Conservation (phyloP, 495 filamentous ascomycete species). For the Chaetomium fimeti region DNA sequence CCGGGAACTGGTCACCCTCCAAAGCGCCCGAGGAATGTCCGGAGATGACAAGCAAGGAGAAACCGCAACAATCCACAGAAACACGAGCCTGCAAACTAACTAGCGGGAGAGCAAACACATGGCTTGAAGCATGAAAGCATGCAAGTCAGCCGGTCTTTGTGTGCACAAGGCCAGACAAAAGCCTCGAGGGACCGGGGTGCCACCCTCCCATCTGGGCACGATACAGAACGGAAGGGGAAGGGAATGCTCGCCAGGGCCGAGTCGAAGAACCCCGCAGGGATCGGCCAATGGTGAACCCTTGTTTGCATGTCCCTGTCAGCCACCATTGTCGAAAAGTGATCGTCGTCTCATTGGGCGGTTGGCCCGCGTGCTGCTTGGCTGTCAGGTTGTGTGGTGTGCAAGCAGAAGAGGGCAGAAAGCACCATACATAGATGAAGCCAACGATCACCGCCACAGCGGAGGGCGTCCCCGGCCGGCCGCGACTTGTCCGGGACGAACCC, state of each 20-base stretch:
- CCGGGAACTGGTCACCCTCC: background rate
- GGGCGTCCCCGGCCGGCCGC: background rate
- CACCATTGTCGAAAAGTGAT: background rate
- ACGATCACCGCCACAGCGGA: conserved; percentile 6
- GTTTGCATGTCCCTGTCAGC: background rate
- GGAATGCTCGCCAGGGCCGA: conserved; percentile 12
- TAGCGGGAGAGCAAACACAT: conserved; percentile 9
- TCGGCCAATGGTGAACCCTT: conserved; percentile 2
- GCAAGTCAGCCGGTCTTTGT: conserved; percentile 8
- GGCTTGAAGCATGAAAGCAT: conserved; percentile 7
- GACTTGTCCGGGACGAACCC: background rate
- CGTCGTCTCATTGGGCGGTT: conserved; percentile 8
- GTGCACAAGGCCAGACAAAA: conserved; percentile 10
- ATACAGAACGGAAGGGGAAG: background rate
- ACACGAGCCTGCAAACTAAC: background rate
- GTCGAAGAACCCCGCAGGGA: conserved; percentile 8
- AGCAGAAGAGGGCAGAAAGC: background rate
- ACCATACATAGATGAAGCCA: conserved; percentile 1
- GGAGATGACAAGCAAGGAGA: background rate
- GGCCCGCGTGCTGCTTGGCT: conserved; percentile 9
- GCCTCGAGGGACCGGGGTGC: conserved; percentile 14
- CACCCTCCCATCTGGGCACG: background rate
- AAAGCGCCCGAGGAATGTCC: background rate
- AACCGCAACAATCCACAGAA: conserved; percentile 10
- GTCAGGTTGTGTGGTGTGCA: background rate